Base-by-base conservation (phyloP, 2,329 filamentous ascomycete genomes). In the Colletotrichum spaethianum region DNA sequence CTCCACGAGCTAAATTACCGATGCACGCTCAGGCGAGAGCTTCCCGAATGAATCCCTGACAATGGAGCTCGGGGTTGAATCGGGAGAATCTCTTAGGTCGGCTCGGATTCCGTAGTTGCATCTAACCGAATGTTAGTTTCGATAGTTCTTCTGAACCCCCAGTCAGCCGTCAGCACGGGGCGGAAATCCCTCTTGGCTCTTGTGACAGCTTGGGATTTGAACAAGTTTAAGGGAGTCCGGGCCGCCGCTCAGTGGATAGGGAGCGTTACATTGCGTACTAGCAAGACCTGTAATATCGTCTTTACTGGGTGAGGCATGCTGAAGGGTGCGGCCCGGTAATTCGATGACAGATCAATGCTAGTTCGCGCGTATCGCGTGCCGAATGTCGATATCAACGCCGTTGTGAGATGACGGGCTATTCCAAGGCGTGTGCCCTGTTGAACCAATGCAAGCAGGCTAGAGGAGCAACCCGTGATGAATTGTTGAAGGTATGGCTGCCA, bases 81-180 rank as follows among this genome's bases (percentile, higher is more conserved):
- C 16, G n/a, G 33, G 36, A 63, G 28, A 28, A 18, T 26, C 12
- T 70, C 56, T 50, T 20, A 63, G 50, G 68, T 14, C 56, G 28
- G 57, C 31, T 63, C 63, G 50, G 57, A 52, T 52, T 63, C 63
- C 23, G 44, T 18, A 18, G 68, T 71, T 26, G 42, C 26, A 71
- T 62, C 23, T 26, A 38, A 62, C 63, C 63, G 23, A 20, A 7
- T 56, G 18, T 16, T 26, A 36, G 18, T 44, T 63, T 71, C 63
- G 50, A 71, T 71, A 71, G 68, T 71, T n/a, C 50, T 57, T 5
- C n/a, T 9, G 18, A 4, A 4, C 11, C 57, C 63, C 63, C 28
- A 57, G 61, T 52, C 57, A 23, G 18, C 23, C n/a, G 68, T 71
- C 56, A 63, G 57, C 68, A 71, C 33, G 9, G 36, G 44, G 42